Evolutionary conservation across 192 early-diverging fungal genomes (phyloP).

Genomic region (Coemansia sp.): DNA sequence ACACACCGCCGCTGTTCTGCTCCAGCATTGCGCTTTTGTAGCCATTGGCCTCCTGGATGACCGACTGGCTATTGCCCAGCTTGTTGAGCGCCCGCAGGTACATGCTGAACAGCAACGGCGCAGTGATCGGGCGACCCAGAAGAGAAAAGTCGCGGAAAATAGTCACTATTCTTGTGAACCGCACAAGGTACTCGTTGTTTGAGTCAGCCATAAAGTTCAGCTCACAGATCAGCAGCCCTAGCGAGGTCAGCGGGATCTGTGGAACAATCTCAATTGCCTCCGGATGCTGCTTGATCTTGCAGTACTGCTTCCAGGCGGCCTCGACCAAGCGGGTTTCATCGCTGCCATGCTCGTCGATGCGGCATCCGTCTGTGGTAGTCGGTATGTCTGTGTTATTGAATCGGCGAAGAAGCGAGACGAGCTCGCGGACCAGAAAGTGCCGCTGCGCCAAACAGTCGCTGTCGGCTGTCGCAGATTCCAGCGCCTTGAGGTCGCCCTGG

Average conservation of each 20-base stretch:
- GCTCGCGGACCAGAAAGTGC: constrained; percentile 39
- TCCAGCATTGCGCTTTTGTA: not conserved
- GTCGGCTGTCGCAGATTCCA: not conserved
- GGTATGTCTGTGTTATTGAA: not conserved
- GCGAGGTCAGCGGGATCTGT: constrained; percentile 20
- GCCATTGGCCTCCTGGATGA: constrained; percentile 15
- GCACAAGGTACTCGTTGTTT: constrained; percentile 7
- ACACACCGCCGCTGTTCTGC: not conserved
- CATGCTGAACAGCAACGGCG: constrained; percentile 21
- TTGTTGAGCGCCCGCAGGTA: constrained; percentile 49
- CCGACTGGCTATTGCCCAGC: constrained; percentile 22
- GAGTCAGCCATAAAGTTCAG: constrained; percentile 28
- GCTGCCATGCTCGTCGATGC: not conserved
- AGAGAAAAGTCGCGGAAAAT: constrained; percentile 23
- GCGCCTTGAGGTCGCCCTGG: not conserved
- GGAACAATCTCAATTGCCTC: constrained; percentile 13
- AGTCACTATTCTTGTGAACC: constrained; percentile 32
- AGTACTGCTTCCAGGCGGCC: constrained; percentile 41
- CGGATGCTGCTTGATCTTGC: constrained; percentile 19
- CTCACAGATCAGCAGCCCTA: constrained; percentile 32
- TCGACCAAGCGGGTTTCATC: constrained; percentile 3
- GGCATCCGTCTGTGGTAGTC: not conserved
- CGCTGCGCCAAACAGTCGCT: not conserved
- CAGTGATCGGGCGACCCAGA: constrained; percentile 17
- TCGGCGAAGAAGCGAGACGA: constrained; percentile 20